Evolutionary conservation across 495 filamentous ascomycete genomes (phyloP).

Genomic region (Bombardia bombarda): DNA sequence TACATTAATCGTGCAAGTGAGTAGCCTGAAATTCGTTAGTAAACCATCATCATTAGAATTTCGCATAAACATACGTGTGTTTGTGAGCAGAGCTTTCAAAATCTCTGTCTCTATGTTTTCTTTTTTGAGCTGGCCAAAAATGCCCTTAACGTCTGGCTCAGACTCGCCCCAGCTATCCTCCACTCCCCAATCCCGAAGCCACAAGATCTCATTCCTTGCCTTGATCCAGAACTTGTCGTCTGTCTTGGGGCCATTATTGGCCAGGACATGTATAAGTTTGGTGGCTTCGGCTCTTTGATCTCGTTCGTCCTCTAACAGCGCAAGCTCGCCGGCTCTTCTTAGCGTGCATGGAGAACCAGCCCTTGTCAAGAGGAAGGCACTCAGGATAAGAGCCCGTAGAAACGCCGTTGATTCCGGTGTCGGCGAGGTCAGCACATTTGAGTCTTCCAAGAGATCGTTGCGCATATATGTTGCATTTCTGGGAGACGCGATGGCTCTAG

Average conservation of each 20-base stretch:
- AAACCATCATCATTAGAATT: background rate
- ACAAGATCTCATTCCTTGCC: conserved; percentile 61
- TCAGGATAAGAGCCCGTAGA: conserved; percentile 60
- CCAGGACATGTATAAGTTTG: conserved; percentile 49
- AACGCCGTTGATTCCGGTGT: conserved; percentile 52
- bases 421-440: conserved; percentile 63
- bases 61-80: conserved; percentile 45
- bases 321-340: conserved; percentile 50
- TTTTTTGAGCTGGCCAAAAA: conserved; percentile 61
- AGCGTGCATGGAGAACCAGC: conserved; percentile 53
- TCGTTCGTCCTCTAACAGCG: conserved; percentile 47
- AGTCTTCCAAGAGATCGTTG: conserved; percentile 47
- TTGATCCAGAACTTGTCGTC: conserved; percentile 62
- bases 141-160: conserved; percentile 40
- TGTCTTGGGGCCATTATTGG: conserved; percentile 42
- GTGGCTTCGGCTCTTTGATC: conserved; percentile 60
- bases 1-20: conserved; percentile 64
- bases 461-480: conserved; percentile 39
- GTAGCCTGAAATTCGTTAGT: conserved; percentile 46
- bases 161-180: conserved; percentile 28
- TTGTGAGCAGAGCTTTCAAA: conserved; percentile 63
- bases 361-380: conserved; percentile 54
- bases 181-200: conserved; percentile 74
- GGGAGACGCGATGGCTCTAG: conserved; percentile 22
- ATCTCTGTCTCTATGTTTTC: conserved; percentile 65